These are phyloP conservation scores for Rhodotorula sp. DNA, from an alignment of 1,284 basidiomycete species.

Conservation along the genomic window DNA sequence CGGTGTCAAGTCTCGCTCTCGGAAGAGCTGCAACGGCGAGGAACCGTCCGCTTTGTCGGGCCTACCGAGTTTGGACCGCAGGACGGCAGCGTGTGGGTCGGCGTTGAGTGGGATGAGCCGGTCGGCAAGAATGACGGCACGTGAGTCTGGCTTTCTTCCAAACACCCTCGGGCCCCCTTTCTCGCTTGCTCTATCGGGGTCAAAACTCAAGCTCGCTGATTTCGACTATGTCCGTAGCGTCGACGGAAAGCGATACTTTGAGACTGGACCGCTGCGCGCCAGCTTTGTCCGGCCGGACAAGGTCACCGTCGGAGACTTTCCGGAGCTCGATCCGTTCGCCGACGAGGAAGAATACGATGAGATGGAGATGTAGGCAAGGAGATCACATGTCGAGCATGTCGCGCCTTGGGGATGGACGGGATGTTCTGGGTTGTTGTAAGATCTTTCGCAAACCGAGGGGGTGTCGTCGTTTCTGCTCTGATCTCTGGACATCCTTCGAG, in stretches of 20 bases:
- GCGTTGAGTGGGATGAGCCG: conserved; percentile 93
- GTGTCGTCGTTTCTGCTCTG: no score
- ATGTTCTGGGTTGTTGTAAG: neutral
- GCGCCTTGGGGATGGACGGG: neutral
- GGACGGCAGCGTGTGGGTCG: conserved; percentile 69
- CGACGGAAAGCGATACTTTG: conserved; percentile 79
- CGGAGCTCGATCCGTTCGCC: conserved; percentile 66
- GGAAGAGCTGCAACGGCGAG: conserved; percentile 67
- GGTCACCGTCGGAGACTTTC: conserved; percentile 80
- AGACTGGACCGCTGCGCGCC: conserved; percentile 71
- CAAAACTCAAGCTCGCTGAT: neutral
- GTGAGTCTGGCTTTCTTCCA: conserved; percentile 56
- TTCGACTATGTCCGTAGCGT: conserved; percentile 58
- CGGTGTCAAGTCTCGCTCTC: conserved; percentile 72
- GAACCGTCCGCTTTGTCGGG: conserved; percentile 81
- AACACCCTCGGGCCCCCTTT: neutral
- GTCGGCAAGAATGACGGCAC: conserved; percentile 92
- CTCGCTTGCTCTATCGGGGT: neutral
- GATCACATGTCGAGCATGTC: neutral
- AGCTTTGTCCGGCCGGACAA: conserved; percentile 84
- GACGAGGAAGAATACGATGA: conserved; percentile 67
- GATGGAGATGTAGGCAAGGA: conserved; percentile 52
- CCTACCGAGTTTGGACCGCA: conserved; percentile 65
- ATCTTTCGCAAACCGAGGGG: no score
- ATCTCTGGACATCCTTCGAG: no score